A percentile compares a stretch with the other conserved stretches of the same genome.
Evolutionary conservation across 1,139 yeast species (phyloP).

Genomic region (Yamadazyma atmosphaerica): DNA sequence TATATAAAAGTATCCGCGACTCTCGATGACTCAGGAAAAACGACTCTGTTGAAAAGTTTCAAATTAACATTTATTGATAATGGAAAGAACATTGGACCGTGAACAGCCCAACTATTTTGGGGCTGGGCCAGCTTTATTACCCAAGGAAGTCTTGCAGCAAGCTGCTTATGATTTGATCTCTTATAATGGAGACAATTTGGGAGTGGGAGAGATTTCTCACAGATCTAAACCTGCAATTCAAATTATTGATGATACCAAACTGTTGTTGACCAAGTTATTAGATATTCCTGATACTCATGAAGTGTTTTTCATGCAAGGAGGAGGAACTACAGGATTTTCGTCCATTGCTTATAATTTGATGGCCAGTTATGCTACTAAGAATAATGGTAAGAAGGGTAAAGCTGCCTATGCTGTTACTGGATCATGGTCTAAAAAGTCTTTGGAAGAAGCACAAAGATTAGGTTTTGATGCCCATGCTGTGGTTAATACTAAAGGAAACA

Average conservation of each 20-base stretch:
- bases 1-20: background rate
- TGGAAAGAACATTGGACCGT: slow-evolving; percentile 30
- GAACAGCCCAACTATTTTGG: slow-evolving; percentile 86
- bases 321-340: slow-evolving; percentile 95
- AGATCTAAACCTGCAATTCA: slow-evolving; percentile 81
- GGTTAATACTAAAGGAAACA: slow-evolving; percentile 63
- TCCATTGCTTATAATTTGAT: slow-evolving; percentile 80
- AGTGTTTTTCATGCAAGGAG: slow-evolving; percentile 93
- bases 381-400: slow-evolving; percentile 68
- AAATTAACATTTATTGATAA: no score
- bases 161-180: slow-evolving; percentile 82
- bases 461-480: slow-evolving; percentile 76
- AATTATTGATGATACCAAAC: slow-evolving; percentile 77
- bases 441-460: slow-evolving; percentile 81
- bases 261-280: slow-evolving; percentile 60
- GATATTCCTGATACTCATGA: slow-evolving; percentile 89
- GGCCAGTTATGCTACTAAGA: slow-evolving; percentile 65
- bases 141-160: slow-evolving; percentile 78
- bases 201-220: slow-evolving; percentile 94
- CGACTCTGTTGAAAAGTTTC: background rate
- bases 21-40: slow-evolving; percentile 1
- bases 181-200: slow-evolving; percentile 70
- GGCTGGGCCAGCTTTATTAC: slow-evolving; percentile 95
- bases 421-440: slow-evolving; percentile 86
- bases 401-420: slow-evolving; percentile 93